Percentiles rank a stretch among this genome's conserved stretches.
These are phyloP conservation scores for Boletus rex-veris DNA, from an alignment of 768 basidiomycete species.

Conservation along the genomic window DNA sequence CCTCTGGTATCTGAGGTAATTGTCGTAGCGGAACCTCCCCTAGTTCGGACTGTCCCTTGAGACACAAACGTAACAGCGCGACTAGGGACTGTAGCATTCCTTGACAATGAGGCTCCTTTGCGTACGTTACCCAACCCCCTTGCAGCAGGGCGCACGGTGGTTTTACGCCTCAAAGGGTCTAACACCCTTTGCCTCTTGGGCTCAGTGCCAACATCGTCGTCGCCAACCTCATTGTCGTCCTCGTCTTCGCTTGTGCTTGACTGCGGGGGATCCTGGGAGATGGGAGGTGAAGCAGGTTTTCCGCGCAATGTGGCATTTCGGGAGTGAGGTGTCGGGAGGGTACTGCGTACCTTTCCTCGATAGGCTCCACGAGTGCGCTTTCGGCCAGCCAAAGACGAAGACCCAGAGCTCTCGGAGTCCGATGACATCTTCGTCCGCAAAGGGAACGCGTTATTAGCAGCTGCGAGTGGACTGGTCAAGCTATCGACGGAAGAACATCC, in stretches of 20 bases:
- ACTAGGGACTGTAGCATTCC: conserved; percentile 5
- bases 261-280: conserved; percentile 12
- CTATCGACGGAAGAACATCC: conserved; percentile 26
- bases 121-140: conserved; percentile 13
- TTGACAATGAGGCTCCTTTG: conserved; percentile 13
- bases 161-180: conserved; percentile 23
- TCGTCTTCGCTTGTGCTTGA: conserved; percentile 25
- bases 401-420: conserved; percentile 40
- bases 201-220: conserved; percentile 6
- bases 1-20: conserved; percentile 9
- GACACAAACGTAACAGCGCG: conserved; percentile 9
- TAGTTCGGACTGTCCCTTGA: conserved; percentile 8
- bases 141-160: conserved; percentile 23
- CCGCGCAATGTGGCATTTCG: conserved; percentile 29
- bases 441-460: conserved; percentile 37
- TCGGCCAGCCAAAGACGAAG: conserved; percentile 38
- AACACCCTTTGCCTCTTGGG: conserved; percentile 28
- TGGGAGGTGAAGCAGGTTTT: conserved; percentile 3
- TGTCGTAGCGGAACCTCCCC: conserved; percentile 9
- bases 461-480: conserved; percentile 35
- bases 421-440: conserved; percentile 40
- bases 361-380: conserved; percentile 34
- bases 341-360: conserved; percentile 3
- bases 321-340: conserved; percentile 6
- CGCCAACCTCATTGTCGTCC: conserved; percentile 10